Evolutionary conservation across 2,329 filamentous ascomycete genomes (phyloP).

Genomic region (Clarireedia monteithiana): DNA sequence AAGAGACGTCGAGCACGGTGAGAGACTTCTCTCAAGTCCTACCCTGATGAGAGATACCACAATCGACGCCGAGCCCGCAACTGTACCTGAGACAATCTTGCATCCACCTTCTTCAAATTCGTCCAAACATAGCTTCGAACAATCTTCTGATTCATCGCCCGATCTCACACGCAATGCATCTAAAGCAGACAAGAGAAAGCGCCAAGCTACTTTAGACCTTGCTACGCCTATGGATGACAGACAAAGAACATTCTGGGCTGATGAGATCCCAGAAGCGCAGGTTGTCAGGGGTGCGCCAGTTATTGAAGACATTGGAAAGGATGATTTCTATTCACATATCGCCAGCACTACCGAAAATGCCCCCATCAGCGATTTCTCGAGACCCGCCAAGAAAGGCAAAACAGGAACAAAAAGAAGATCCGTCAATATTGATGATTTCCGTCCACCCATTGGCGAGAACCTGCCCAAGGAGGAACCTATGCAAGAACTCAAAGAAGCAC

Average conservation of each 20-base stretch:
- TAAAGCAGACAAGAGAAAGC: conserved; percentile 29
- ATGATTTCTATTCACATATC: conserved; percentile 26
- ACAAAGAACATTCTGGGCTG: conserved; percentile 24
- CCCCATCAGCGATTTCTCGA: conserved; percentile 21
- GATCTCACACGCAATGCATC: conserved; percentile 15
- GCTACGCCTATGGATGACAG: conserved; percentile 9
- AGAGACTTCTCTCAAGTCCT: neutral
- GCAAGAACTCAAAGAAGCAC: conserved; percentile 21
- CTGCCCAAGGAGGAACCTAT: conserved; percentile 7
- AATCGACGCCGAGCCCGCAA: neutral
- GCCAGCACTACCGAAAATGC: conserved; percentile 20
- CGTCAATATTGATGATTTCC: conserved; percentile 6
- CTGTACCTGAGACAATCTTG: neutral
- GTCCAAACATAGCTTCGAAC: neutral
- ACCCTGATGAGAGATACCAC: neutral
- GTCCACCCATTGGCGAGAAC: conserved; percentile 5
- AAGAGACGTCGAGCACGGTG: neutral
- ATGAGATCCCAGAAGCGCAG: conserved; percentile 26
- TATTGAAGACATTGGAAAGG: conserved; percentile 25
- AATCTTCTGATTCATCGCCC: neutral
- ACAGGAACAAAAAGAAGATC: conserved; percentile 31
- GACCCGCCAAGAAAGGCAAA: conserved; percentile 32
- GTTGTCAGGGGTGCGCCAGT: conserved; percentile 23
- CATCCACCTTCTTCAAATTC: neutral
- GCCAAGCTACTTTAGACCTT: conserved; percentile 20